Base-by-base conservation (phyloP, 164 flowering plant genomes). In the Brasenia schreberi region DNA sequence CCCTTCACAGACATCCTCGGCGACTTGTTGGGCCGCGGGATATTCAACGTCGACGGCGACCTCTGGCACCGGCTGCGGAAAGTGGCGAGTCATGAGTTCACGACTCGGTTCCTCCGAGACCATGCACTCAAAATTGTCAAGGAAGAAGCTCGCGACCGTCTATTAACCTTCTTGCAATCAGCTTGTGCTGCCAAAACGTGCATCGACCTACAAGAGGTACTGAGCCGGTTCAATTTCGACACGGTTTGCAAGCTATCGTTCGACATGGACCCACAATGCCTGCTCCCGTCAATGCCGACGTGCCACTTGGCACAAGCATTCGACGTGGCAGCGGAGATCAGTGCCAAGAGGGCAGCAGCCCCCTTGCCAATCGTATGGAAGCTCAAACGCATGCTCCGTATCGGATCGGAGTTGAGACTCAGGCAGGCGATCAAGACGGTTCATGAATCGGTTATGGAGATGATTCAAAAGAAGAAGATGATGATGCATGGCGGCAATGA, bases 11-110 rank as follows among this genome's bases (percentile, higher is more conserved):
- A 83, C 7, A 65, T 93, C 23, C 85, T 93, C n/a, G 94, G 92
- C 0, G 96, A 93, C 69, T 75, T 93, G 49, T 87, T 93, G 3
- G 98, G 98, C 10, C 11, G 67, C 1, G 98, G 97, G 1, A 93
- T 93, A 10, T 93, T 93, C 74, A 93, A 89, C 66, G 85, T 76
- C 7, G 98, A 93, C 63, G 97, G 98, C 0, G 87, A 81, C 6
- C 45, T 69, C 0, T 93, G 98, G 98, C 64, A 74, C 67, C 44
- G 67, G 0, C 97, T 89, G 63, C 78, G 97, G 19, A 93, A 90
- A 79, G 42, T 89, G 6, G 90, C 85, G 0, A 85, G 94, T 68
- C 92, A 83, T 56, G 90, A 85, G 71, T 89, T 93, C 71, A 82
- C 75, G 58, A 71, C 86, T 3, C 78, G 69, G 62, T 80, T 87